Conservation (phyloP, 2,329 filamentous ascomycete genomes). For the Sporothrix luriei region DNA sequence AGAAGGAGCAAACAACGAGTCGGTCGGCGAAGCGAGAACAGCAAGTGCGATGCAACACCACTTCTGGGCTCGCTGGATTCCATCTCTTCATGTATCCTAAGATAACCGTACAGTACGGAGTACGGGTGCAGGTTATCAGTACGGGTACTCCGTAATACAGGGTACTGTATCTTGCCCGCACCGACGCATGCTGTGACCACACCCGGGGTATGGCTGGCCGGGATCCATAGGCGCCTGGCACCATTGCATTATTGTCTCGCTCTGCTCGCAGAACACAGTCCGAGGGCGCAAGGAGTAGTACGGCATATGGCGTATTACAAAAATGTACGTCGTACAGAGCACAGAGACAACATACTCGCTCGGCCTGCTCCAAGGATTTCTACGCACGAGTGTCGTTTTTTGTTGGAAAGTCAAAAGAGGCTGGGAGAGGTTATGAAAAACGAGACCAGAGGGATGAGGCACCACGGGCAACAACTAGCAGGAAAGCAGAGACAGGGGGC, state of each 20-base stretch:
- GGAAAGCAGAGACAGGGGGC: neutral
- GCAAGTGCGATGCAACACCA: conserved; percentile 14
- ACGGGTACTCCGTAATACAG: too few relatives aligned
- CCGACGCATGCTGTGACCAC: neutral
- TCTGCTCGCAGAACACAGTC: neutral
- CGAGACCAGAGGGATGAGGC: neutral
- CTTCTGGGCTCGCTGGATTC: neutral
- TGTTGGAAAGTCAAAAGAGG: conserved; percentile 8
- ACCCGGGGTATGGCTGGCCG: neutral
- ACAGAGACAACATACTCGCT: conserved; percentile 6
- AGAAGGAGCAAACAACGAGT: conserved; percentile 10
- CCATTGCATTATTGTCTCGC: neutral
- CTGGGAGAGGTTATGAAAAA: neutral
- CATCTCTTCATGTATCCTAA: too few relatives aligned
- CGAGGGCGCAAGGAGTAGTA: neutral
- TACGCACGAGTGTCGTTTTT: conserved; percentile 22
- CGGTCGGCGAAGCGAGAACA: neutral
- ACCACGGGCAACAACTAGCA: neutral
- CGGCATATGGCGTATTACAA: neutral
- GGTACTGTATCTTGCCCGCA: neutral
- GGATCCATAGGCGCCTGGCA: neutral
- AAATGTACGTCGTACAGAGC: neutral
- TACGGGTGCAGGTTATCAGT: neutral
- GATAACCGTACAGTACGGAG: neutral
- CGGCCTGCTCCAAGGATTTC: conserved; percentile 22